Conservation (phyloP, 1,284 basidiomycete species). For the Ceratobasidium sp. region DNA sequence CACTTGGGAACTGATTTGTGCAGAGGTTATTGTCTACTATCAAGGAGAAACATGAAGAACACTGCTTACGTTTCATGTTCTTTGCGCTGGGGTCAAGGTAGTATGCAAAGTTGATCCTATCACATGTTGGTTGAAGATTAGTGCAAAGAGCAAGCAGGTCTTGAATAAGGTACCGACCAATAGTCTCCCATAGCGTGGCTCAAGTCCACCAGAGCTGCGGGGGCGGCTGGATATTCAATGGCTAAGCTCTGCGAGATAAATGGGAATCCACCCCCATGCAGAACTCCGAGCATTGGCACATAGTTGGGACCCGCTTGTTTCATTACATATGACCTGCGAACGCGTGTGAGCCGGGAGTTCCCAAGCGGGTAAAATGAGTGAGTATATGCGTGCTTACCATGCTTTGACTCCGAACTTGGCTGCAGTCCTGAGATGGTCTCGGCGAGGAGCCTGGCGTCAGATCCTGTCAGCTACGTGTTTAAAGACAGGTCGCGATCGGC, state of each 20-base stretch:
- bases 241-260: constrained; percentile 9
- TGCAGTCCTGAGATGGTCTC: constrained; percentile 19
- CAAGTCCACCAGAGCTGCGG: constrained; percentile 4
- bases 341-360: background rate
- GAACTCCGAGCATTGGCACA: background rate
- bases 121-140: background rate
- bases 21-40: background rate
- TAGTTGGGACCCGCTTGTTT: background rate
- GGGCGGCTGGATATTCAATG: background rate
- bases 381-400: constrained; percentile 12
- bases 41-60: background rate
- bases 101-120: constrained; percentile 38
- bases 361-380: background rate
- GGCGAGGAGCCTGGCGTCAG: background rate
- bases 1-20: constrained; percentile 6
- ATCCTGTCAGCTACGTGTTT: no score
- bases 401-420: constrained; percentile 28
- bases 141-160: background rate
- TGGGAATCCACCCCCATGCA: background rate
- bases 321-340: constrained; percentile 18
- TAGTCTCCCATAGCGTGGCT: constrained; percentile 23
- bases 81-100: constrained; percentile 25
- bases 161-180: background rate
- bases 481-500: background rate
- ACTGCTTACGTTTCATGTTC: background rate